Percentiles rank a stretch among this genome's conserved stretches.
Conservation (phyloP, 768 basidiomycete species). For the Mrakia blollopis region DNA sequence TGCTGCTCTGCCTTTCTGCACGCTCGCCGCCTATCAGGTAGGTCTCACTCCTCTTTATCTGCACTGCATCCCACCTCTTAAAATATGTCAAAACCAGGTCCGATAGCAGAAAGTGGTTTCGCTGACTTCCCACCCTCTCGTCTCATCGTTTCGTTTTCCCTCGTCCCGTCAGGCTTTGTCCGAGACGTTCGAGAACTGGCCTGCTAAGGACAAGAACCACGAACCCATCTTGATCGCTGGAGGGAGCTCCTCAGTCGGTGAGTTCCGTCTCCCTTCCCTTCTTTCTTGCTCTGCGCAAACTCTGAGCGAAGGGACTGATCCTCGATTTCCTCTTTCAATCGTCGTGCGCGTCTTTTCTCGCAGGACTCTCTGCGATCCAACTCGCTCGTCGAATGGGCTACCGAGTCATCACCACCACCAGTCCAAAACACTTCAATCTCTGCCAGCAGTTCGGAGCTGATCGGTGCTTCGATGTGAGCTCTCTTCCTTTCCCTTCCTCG, state of each 20-base stretch:
- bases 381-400: slow-evolving; percentile 1
- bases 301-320: too few species aligned
- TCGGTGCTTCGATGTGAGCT: background rate
- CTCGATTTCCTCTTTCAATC: too few species aligned
- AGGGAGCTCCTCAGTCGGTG: background rate
- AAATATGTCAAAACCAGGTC: too few species aligned
- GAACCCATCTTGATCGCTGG: background rate
- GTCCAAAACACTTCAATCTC: background rate
- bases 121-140: too few species aligned
- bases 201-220: background rate
- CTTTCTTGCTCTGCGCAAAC: too few species aligned
- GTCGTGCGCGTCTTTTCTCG: too few species aligned
- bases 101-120: too few species aligned
- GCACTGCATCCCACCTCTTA: too few species aligned
- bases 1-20: background rate
- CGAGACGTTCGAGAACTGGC: background rate
- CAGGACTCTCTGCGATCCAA: background rate
- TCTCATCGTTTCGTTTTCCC: too few species aligned
- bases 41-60: too few species aligned
- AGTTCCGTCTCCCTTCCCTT: too few species aligned
- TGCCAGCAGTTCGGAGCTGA: background rate
- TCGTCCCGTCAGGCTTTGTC: too few species aligned
- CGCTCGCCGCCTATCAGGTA: background rate
- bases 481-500: background rate
- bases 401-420: background rate